Conservation (phyloP, 129 eudicot genomes). For the Silybum marianum region DNA sequence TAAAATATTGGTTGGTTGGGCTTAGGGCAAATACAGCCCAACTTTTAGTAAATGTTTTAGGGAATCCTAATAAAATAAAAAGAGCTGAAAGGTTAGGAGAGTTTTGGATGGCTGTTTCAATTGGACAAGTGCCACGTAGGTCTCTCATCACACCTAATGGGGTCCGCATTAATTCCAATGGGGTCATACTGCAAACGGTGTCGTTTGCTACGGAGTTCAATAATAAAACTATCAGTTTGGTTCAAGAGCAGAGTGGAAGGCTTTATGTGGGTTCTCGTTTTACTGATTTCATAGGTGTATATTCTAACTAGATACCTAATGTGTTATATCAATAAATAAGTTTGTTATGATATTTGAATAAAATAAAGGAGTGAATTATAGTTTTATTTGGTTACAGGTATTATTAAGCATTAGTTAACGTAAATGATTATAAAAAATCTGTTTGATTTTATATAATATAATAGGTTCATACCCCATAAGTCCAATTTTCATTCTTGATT, state of each 20-base stretch:
- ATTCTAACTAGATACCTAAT: not conserved
- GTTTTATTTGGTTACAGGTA: no score
- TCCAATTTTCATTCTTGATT: no score
- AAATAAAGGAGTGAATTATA: not conserved
- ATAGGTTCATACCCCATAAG: no score
- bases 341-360: not conserved
- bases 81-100: conserved; percentile 6
- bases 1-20: conserved; percentile 35
- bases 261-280: conserved; percentile 1
- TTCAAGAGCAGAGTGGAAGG: not conserved
- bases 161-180: not conserved
- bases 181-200: not conserved
- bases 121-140: not conserved
- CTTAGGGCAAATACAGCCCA: conserved; percentile 25
- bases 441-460: no score
- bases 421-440: no score
- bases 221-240: not conserved
- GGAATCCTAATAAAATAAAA: conserved; percentile 25
- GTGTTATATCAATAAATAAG: not conserved
- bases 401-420: no score
- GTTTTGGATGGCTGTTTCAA: conserved; percentile 34
- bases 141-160: not conserved
- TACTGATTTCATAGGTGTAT: not conserved
- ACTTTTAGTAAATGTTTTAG: conserved; percentile 4
- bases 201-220: not conserved